Evolutionary conservation across 495 filamentous ascomycete species (phyloP), one percentile per base, ranked within the genome.

Genomic region (Neurospora sp.): DNA sequence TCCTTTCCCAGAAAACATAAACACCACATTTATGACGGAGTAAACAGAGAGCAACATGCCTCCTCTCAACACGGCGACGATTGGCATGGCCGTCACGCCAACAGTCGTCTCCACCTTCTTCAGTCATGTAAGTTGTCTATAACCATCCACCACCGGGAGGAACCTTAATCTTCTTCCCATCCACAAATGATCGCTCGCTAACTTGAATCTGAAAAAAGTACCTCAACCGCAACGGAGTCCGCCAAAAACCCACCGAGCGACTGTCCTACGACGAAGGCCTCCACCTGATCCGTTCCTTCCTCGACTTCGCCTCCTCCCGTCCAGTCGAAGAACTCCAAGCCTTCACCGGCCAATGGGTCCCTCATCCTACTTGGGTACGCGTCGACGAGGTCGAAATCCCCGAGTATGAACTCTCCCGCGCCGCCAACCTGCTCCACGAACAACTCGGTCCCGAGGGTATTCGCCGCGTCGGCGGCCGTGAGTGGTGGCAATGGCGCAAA

Each of bases 181-280:
- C 12, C 37, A 69, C 20, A 71, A 14, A 69, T 53, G 20, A 40
- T 38, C 31, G 14, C 16, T 68, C 22, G 31, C 72, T 75, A 44
- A 70, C 70, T 3, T 7, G 12, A 9, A 39, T 20, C 39, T 20
- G 20, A 31, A 6, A 38, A 71, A 76, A 96, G 93, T 98, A 94
- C 78, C 83, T 96, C 71, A 89, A 96, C 77, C 91, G 91, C 70
- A 93, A 91, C 77, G 85, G 89, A 4, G 86, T 91, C 10, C 89
- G 86, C 71, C 86, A 92, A 71, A 94, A 93, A 70, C 94, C 94
- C 2, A 94, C 91, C 27, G 89, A 91, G 2, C 93, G 95, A 77
- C 88, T 98, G 74, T 94, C 93, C 35, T 98, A 98, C 80, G 92
- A 97, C 76, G 91, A 97, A 82, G 94, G 94, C n/a, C 86, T 98